phyloP scores from a whole-genome alignment of 495 filamentous ascomycete species.

The Annulohypoxylon stygium region DNA sequence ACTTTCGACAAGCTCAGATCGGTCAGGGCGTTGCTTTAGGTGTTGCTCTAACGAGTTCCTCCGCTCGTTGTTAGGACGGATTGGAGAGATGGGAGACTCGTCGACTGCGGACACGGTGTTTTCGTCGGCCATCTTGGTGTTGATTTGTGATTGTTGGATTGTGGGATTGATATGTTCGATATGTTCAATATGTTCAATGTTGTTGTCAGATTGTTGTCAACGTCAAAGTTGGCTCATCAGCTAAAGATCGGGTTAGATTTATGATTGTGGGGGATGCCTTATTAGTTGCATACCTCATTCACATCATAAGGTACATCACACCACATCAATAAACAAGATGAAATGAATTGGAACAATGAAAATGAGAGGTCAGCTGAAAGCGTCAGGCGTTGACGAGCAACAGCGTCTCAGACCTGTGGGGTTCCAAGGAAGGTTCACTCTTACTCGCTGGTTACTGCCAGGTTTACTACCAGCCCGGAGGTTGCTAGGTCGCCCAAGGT shows the following conservation, averaged over 20 bases:
- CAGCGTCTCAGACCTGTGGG: neutral
- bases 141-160: slow-evolving; percentile 1
- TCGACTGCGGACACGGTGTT: slow-evolving; percentile 59
- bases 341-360: slow-evolving; percentile 3
- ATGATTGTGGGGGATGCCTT: slow-evolving; percentile 19
- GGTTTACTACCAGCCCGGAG: too few species aligned
- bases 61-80: slow-evolving; percentile 66
- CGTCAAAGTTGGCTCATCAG: neutral
- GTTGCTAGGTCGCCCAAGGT: neutral
- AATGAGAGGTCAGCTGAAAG: slow-evolving; percentile 36
- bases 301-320: slow-evolving; percentile 20
- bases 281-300: slow-evolving; percentile 31
- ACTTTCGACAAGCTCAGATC: slow-evolving; percentile 88
- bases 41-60: slow-evolving; percentile 92
- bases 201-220: neutral
- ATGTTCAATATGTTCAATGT: neutral
- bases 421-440: neutral
- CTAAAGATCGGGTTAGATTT: neutral
- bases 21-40: slow-evolving; percentile 81
- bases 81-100: slow-evolving; percentile 75
- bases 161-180: neutral
- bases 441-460: too few species aligned
- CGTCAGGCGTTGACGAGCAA: slow-evolving; percentile 32
- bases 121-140: slow-evolving; percentile 57
- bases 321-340: slow-evolving; percentile 15